phyloP scores from a whole-genome alignment of 768 basidiomycete species.

The Tylopilus sp. region DNA sequence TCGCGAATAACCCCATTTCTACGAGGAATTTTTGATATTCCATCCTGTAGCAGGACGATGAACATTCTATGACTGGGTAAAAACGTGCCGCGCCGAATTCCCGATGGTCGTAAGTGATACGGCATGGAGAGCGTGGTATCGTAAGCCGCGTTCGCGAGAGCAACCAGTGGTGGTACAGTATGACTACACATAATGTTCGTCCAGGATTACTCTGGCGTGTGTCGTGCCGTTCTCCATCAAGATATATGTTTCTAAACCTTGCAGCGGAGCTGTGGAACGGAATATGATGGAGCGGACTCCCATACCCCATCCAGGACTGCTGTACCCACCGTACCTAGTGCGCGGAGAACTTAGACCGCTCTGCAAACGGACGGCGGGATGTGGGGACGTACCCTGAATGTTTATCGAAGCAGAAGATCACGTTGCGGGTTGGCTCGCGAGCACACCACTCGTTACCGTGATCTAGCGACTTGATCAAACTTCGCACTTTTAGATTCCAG shows the following conservation, averaged over 20 bases:
- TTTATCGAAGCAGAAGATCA: constrained; percentile 74
- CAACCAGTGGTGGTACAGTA: not conserved
- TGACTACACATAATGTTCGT: constrained; percentile 35
- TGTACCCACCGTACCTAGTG: constrained; percentile 64
- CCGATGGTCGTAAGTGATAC: constrained; percentile 10
- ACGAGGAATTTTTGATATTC: constrained; percentile 1
- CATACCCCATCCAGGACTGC: constrained; percentile 50
- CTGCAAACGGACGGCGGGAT: not conserved
- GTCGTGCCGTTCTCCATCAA: constrained; percentile 57
- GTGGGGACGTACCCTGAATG: constrained; percentile 58
- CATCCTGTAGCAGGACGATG: not conserved
- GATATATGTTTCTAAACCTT: constrained; percentile 60
- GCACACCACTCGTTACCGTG: constrained; percentile 82
- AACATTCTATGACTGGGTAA: not conserved
- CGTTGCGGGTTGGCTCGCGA: constrained; percentile 55
- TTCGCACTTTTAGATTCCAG: not conserved
- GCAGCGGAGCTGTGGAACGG: constrained; percentile 42
- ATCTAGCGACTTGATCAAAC: constrained; percentile 37
- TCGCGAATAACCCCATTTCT: constrained; percentile 13
- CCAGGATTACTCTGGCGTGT: constrained; percentile 50
- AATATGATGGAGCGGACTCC: constrained; percentile 67
- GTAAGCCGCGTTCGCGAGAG: constrained; percentile 2
- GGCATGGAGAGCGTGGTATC: constrained; percentile 5
- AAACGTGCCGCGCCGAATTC: constrained; percentile 1
- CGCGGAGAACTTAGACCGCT: not conserved